Conservation (phyloP, 2,329 filamentous ascomycete genomes). For the Neodidymelliopsis sp. region DNA sequence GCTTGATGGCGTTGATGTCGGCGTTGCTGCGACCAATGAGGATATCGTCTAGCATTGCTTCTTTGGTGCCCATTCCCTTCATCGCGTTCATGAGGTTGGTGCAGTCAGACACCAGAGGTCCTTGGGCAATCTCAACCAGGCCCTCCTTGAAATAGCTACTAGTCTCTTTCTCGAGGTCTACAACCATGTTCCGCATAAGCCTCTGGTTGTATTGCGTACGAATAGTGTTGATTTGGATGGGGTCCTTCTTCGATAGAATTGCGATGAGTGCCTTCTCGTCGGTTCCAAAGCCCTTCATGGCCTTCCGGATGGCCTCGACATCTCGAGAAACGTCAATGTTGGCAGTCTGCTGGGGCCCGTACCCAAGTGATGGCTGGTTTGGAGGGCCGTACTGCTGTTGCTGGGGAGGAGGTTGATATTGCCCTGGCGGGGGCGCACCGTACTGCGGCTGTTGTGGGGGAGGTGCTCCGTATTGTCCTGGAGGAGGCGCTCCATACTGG, state of each 20-base stretch:
- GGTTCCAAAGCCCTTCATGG: slow-evolving; percentile 95
- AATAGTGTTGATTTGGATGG: slow-evolving; percentile 72
- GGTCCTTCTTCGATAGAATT: slow-evolving; percentile 75
- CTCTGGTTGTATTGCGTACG: slow-evolving; percentile 69
- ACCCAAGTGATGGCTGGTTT: slow-evolving; percentile 69
- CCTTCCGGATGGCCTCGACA: slow-evolving; percentile 74
- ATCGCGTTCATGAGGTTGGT: slow-evolving; percentile 75
- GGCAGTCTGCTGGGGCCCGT: slow-evolving; percentile 68
- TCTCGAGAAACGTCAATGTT: slow-evolving; percentile 70
- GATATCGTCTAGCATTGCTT: slow-evolving; percentile 83
- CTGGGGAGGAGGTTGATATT: slow-evolving; percentile 30
- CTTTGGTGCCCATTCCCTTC: slow-evolving; percentile 84
- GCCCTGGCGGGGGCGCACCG: slow-evolving; percentile 42
- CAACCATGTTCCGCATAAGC: slow-evolving; percentile 71
- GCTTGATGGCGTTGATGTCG: slow-evolving; percentile 86
- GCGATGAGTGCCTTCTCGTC: slow-evolving; percentile 80
- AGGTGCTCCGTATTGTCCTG: slow-evolving; percentile 27
- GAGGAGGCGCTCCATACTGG: slow-evolving; percentile 33
- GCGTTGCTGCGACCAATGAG: slow-evolving; percentile 84
- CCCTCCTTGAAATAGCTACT: slow-evolving; percentile 75
- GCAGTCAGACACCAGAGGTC: slow-evolving; percentile 80
- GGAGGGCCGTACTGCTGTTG: slow-evolving; percentile 46
- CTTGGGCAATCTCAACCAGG: slow-evolving; percentile 76
- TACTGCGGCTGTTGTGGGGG: slow-evolving; percentile 36
- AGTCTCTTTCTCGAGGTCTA: slow-evolving; percentile 81